A percentile compares a stretch with the other conserved stretches of the same genome.
phyloP scores from a whole-genome alignment of 148 eudicot genomes.

The Rhododendron mucronatum region DNA sequence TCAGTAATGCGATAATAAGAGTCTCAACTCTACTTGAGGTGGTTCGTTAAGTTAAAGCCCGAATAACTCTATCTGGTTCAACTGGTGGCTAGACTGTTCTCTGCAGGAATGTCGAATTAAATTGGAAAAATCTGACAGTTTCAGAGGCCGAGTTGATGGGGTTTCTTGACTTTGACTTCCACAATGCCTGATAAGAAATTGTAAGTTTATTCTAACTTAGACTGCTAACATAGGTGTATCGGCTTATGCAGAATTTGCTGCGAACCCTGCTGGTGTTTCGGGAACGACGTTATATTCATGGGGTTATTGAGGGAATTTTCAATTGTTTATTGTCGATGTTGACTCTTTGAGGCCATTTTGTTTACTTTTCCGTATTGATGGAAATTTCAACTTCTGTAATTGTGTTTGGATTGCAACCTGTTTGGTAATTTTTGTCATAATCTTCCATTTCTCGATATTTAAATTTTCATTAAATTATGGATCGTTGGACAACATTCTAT shows the following conservation, averaged over 20 bases:
- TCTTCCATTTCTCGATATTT: not conserved
- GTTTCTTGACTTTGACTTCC: not conserved
- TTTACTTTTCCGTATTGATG: not conserved
- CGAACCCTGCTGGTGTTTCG: not conserved
- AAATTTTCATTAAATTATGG: not conserved
- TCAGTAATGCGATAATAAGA: conserved; percentile 65
- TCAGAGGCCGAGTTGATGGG: not conserved
- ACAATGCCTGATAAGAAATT: not conserved
- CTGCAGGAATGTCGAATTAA: not conserved
- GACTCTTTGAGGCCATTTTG: not conserved
- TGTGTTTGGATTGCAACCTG: not conserved
- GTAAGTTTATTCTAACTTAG: not conserved
- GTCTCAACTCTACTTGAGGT: not conserved
- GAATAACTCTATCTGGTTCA: not conserved
- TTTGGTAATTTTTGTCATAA: not conserved
- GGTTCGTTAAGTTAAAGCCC: not conserved
- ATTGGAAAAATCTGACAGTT: not conserved
- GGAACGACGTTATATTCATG: not conserved
- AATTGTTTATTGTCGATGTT: not conserved
- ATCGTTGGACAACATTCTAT: not conserved
- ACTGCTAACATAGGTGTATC: not conserved
- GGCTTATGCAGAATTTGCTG: not conserved
- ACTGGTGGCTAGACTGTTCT: not conserved
- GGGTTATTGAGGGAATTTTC: not conserved
- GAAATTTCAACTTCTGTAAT: not conserved